These are phyloP conservation scores for Trametes cingulata DNA, from an alignment of 768 basidiomycete species.

Conservation along the genomic window DNA sequence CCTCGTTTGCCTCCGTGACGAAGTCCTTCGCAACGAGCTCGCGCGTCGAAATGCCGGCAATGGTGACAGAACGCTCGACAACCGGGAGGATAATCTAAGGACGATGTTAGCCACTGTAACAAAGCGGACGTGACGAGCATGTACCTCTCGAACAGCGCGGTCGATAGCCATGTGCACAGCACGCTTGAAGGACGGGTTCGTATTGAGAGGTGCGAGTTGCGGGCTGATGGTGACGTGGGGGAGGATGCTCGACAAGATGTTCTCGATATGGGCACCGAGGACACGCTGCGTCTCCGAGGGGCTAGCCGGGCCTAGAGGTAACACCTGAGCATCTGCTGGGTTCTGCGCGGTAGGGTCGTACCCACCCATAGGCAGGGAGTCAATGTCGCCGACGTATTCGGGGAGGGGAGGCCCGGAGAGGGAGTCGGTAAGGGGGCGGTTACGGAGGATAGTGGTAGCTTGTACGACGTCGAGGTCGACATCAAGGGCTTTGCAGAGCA, in stretches of 20 bases:
- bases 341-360: conserved; percentile 56
- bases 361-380: conserved; percentile 72
- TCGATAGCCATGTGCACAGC: conserved; percentile 91
- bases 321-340: conserved; percentile 58
- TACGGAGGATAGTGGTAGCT: conserved; percentile 80
- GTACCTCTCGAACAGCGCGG: conserved; percentile 90
- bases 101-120: conserved; percentile 2
- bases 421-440: conserved; percentile 63
- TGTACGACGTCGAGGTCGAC: conserved; percentile 86
- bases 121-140: conserved; percentile 14
- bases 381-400: conserved; percentile 80
- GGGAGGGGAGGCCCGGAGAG: conserved; percentile 64
- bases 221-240: conserved; percentile 76
- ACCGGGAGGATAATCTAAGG: conserved; percentile 91
- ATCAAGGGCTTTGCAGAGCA: conserved; percentile 89
- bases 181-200: conserved; percentile 84
- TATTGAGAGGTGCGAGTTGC: conserved; percentile 71
- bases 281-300: conserved; percentile 66
- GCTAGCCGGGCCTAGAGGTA: conserved; percentile 60
- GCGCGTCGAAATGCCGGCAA: conserved; percentile 95
- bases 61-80: conserved; percentile 96
- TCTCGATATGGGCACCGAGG: conserved; percentile 78
- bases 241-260: conserved; percentile 69
- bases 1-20: conserved; percentile 87
- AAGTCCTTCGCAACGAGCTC: conserved; percentile 97